Evolutionary conservation across 345 rosid genomes (phyloP).

Genomic region (Nasturtium officinale): DNA sequence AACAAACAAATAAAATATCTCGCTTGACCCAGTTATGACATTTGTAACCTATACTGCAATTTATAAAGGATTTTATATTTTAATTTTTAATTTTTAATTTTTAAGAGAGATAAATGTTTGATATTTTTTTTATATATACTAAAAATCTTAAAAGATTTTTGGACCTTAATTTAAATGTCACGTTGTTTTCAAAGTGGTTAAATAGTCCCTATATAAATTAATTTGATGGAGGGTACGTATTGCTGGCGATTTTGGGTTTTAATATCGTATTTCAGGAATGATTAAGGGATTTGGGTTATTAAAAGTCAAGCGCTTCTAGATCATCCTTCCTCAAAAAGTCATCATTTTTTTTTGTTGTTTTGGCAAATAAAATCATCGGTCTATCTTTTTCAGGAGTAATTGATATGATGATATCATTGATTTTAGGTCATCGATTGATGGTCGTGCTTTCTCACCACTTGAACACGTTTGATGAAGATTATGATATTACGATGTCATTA

Average conservation of each 20-base stretch:
- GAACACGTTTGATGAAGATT: background rate
- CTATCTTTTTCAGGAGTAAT: background rate
- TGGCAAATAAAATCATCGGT: background rate
- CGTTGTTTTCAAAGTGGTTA: conserved; percentile 32
- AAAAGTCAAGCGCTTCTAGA: conserved; percentile 45
- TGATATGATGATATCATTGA: background rate
- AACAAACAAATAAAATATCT: no score
- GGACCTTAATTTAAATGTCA: conserved; percentile 21
- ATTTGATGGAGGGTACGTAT: background rate
- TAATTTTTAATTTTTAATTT: background rate
- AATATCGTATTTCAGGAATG: conserved; percentile 25
- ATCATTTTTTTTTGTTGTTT: background rate
- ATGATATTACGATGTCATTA: background rate
- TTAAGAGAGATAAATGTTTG: background rate
- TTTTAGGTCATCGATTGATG: background rate
- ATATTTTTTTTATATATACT: background rate
- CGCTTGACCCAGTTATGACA: conserved; percentile 34
- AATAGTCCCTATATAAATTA: conserved; percentile 26
- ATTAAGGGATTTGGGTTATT: background rate
- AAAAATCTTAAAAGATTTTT: background rate
- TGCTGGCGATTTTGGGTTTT: background rate
- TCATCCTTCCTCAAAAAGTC: background rate
- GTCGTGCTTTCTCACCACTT: conserved; percentile 4
- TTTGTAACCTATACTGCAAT: background rate
- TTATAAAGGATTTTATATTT: background rate